Base-by-base conservation (phyloP, 2,329 filamentous ascomycete genomes). In the Didymella exigua region DNA sequence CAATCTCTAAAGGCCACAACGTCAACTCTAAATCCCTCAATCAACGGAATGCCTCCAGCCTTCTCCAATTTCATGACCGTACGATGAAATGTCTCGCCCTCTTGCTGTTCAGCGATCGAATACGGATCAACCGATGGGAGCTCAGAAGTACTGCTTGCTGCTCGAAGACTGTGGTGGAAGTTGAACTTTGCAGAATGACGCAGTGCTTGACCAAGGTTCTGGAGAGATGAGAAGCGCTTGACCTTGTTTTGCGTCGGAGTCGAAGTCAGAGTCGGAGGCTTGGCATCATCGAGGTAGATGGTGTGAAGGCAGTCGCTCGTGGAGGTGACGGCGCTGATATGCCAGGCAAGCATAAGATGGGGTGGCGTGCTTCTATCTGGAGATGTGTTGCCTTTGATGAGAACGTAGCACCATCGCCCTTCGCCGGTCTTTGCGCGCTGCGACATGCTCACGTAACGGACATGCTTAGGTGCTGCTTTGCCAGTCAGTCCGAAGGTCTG, bases 11-110 rank as follows among this genome's bases (percentile, higher is more conserved):
- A 70, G 10, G 45, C 43, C 6, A 1, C 19, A 6, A 61, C 38
- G 56, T 71, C 62, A 6, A 65, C 60, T 29, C 59, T 53, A 23
- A 49, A 63, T 21, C 59, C 62, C 46, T 70, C 65, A 19, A 70
- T 41, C 41, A 70, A 45, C 23, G 68, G 68, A 1, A 68, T 16
- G 1, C 27, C 13, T 0, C 66, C 67, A 6, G 59, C 56, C n/a
- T 63, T 62, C 34, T 57, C 47, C 34, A 70, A 41, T 41, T 52
- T 49, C 40, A 68, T 4, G 23, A 64, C 59, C 23, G 58, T 56
- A 3, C 66, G 58, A 13, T 49, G 41, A 29, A 70, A 21, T 4
- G 48, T 62, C 30, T 36, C 26, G 2, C 57, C 49, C 11, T 56
- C 55, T 5, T 29, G 18, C 27, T 49, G 45, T 29, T 38, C 16